Evolutionary conservation across 352 stramenopile species (phyloP).

Genomic region (Pseudoperonospora humuli): DNA sequence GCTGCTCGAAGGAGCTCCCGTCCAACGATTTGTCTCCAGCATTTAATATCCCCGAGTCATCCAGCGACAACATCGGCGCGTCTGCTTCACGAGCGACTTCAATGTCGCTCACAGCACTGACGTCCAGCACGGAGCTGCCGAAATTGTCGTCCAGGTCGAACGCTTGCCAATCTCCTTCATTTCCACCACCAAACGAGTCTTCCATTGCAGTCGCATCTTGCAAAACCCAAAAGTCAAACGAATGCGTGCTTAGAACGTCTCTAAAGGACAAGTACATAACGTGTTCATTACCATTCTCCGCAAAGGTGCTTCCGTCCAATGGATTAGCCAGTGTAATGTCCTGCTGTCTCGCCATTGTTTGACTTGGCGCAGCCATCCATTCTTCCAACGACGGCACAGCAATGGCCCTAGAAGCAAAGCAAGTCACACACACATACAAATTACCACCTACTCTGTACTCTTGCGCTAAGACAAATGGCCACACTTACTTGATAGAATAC

Average conservation of each 20-base stretch:
- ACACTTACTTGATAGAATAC: slow-evolving; percentile 82
- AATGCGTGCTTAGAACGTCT: neutral
- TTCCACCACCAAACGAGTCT: slow-evolving; percentile 65
- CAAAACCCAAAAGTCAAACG: slow-evolving; percentile 2
- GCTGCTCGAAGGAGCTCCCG: slow-evolving; percentile 30
- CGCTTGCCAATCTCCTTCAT: slow-evolving; percentile 67
- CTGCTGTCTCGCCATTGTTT: slow-evolving; percentile 66
- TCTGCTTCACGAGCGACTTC: slow-evolving; percentile 76
- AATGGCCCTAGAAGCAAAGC: slow-evolving; percentile 36
- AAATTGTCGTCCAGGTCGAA: slow-evolving; percentile 75
- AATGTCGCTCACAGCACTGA: slow-evolving; percentile 70
- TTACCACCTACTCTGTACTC: neutral
- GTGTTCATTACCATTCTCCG: slow-evolving; percentile 33
- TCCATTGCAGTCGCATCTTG: slow-evolving; percentile 60
- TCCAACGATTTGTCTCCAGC: slow-evolving; percentile 42
- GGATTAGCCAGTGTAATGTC: slow-evolving; percentile 82
- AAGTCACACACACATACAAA: neutral
- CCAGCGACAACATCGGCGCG: slow-evolving; percentile 31
- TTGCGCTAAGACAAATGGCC: neutral
- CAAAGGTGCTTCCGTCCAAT: slow-evolving; percentile 41
- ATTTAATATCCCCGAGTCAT: slow-evolving; percentile 50
- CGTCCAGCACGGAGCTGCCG: slow-evolving; percentile 43
- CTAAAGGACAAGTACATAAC: neutral
- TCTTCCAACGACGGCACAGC: slow-evolving; percentile 60
- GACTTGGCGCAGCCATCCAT: slow-evolving; percentile 72